Base-by-base conservation (phyloP, 352 stramenopile species). In the Globisporangium acanthophoron region DNA sequence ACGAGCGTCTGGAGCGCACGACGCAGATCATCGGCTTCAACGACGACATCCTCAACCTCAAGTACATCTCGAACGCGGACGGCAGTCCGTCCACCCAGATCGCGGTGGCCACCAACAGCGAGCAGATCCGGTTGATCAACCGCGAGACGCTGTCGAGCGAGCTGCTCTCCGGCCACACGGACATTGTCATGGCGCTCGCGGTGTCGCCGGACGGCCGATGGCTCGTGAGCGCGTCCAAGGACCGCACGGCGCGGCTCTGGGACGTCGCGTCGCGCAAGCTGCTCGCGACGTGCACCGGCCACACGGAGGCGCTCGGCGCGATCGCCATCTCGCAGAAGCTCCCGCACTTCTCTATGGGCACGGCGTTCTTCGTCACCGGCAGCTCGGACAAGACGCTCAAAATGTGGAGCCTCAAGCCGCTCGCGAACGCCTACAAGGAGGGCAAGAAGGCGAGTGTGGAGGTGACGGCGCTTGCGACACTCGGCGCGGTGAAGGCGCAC, bases 321-420 rank as follows among this genome's bases (percentile, higher is more conserved):
- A 84, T 98, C 56, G 90, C 85, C 5, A 84, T 99, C 16, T 97
- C 94, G 3, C 88, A 92, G 59, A 97, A 97, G 60, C 52, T 64
- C 11, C 69, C 71, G 15, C 76, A 81, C 49, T 96, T 88, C 48
- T 58, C 72, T 7, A 86, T 80, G 40, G 92, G 87, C 53, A 72
- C 83, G 52, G 90, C 89, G 7, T 99, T 98, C 77, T 96, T 96
- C 62, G 87, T 99, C 16, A 98, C 94, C n/a, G 96, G 92, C 13
- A 98, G 90, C 60, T 85, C 92, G 31, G 97, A 99, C 82, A 91
- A 96, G 70, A 99, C 97, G 39, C 78, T 99, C 27, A 99, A 99
- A 77, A 81, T 97, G 72, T 99, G 96, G 96, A 93, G 91, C 58
- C 70, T 99, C 20, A 80, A 87, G 75, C 76, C 68, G 56, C 82